A percentile compares a stretch with the other conserved stretches of the same genome.
These are phyloP conservation scores for Volutella citrinella DNA, from an alignment of 2,329 filamentous ascomycete species.

Conservation along the genomic window DNA sequence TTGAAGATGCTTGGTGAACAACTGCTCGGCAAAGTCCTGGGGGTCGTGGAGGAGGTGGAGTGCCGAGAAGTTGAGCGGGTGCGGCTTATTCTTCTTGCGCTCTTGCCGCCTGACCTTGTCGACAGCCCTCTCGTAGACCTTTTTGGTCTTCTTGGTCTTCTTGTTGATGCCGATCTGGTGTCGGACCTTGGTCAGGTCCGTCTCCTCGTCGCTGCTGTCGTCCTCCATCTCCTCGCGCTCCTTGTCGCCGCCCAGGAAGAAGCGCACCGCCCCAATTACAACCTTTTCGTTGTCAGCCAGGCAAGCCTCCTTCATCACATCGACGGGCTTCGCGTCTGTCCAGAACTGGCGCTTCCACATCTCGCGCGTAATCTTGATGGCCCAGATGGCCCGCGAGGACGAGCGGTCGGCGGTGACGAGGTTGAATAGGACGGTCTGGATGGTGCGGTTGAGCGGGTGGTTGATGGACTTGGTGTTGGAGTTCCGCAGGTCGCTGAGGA, in stretches of 20 bases:
- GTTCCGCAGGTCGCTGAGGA: conserved; percentile 83
- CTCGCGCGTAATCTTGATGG: conserved; percentile 91
- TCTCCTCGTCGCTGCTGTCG: conserved; percentile 76
- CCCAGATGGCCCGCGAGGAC: conserved; percentile 88
- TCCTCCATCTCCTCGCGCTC: conserved; percentile 92
- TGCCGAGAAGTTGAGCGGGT: conserved; percentile 92
- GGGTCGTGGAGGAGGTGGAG: conserved; percentile 92
- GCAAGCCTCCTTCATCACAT: conserved; percentile 94
- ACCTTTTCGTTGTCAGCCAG: conserved; percentile 93
- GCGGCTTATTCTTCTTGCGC: conserved; percentile 82
- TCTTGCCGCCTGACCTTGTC: conserved; percentile 80
- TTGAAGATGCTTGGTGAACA: conserved; percentile 90
- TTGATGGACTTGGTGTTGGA: conserved; percentile 86
- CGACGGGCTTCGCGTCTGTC: conserved; percentile 92
- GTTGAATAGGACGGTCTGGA: conserved; percentile 92
- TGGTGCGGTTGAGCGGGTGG: conserved; percentile 86
- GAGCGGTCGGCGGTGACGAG: conserved; percentile 81
- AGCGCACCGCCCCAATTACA: conserved; percentile 78
- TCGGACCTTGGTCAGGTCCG: conserved; percentile 76
- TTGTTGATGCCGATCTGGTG: conserved; percentile 93
- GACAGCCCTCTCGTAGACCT: conserved; percentile 74
- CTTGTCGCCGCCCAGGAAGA: conserved; percentile 95
- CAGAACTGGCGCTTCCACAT: conserved; percentile 96
- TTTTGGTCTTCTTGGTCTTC: conserved; percentile 86
- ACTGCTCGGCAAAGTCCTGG: conserved; percentile 84